phyloP scores from a whole-genome alignment of 345 rosid genomes.

The Nasturtium officinale region DNA sequence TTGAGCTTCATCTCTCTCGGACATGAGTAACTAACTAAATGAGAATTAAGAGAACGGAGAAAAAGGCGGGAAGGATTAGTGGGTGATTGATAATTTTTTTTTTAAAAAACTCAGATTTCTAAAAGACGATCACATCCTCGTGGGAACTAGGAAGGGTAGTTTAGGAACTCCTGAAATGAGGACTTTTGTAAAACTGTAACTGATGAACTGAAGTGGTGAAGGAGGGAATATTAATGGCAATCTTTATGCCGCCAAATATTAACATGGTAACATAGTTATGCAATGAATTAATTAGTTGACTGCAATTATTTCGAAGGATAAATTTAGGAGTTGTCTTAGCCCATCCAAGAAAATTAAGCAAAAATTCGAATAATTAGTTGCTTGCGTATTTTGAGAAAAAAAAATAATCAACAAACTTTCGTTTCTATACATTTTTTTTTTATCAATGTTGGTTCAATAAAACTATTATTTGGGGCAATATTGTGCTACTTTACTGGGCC shows the following conservation, averaged over 20 bases:
- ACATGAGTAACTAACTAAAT: slow-evolving; percentile 15
- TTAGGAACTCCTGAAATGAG: background rate
- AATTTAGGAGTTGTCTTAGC: slow-evolving; percentile 25
- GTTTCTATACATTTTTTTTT: background rate
- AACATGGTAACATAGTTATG: slow-evolving; percentile 24
- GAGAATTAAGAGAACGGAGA: background rate
- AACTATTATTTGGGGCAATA: background rate
- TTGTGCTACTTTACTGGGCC: background rate
- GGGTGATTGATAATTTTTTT: no score
- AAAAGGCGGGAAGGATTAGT: slow-evolving; percentile 28
- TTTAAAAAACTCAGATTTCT: background rate
- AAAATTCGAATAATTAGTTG: background rate
- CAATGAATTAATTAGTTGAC: slow-evolving; percentile 28
- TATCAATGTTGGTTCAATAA: background rate
- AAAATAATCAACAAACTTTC: background rate
- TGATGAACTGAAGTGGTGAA: slow-evolving; percentile 26
- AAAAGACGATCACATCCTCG: slow-evolving; percentile 26
- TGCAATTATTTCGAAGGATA: slow-evolving; percentile 20
- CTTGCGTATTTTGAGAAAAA: background rate
- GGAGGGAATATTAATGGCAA: slow-evolving; percentile 21
- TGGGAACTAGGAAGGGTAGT: slow-evolving; percentile 11
- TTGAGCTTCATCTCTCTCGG: slow-evolving; percentile 28
- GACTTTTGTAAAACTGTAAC: slow-evolving; percentile 26
- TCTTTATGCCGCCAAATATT: slow-evolving; percentile 26
- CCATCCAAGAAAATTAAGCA: background rate